Percentiles rank a stretch among this genome's conserved stretches.
Evolutionary conservation across 768 basidiomycete species (phyloP).

Genomic region (Psilocybe cyanescens): DNA sequence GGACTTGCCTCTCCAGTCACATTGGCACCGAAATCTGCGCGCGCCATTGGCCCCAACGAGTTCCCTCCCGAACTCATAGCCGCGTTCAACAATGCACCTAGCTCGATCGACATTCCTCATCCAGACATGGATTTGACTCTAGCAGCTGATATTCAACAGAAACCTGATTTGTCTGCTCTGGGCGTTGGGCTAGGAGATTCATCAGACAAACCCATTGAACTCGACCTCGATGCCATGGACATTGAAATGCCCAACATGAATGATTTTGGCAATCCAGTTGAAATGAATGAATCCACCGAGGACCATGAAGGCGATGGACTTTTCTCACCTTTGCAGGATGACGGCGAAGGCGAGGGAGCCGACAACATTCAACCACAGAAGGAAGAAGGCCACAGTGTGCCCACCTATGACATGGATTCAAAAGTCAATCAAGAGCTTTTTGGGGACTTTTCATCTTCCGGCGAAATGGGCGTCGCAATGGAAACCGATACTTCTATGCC

Average conservation of each 20-base stretch:
- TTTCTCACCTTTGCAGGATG: constrained; percentile 48
- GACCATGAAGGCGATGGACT: constrained; percentile 43
- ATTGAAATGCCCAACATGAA: constrained; percentile 61
- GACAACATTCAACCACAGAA: constrained; percentile 2
- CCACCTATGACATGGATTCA: constrained; percentile 21
- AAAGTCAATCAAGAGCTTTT: constrained; percentile 26
- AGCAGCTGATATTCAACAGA: constrained; percentile 28
- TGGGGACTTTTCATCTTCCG: constrained; percentile 22
- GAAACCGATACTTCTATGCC: constrained; percentile 4
- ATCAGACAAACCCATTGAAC: constrained; percentile 81
- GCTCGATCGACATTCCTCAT: constrained; percentile 32
- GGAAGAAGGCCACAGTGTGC: constrained; percentile 10
- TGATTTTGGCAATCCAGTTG: constrained; percentile 53
- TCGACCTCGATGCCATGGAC: constrained; percentile 73
- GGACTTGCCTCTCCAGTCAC: constrained; percentile 80
- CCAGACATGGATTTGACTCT: constrained; percentile 68
- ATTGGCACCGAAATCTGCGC: constrained; percentile 79
- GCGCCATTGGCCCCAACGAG: constrained; percentile 56
- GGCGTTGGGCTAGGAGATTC: constrained; percentile 53
- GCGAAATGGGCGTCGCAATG: constrained; percentile 12
- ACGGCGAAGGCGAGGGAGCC: constrained; percentile 11
- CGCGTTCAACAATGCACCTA: constrained; percentile 50
- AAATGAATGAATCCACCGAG: constrained; percentile 30
- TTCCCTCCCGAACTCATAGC: constrained; percentile 70
- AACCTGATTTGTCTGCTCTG: constrained; percentile 29